phyloP scores from a whole-genome alignment of 2,329 filamentous ascomycete genomes.

The Chaetomium sp. region DNA sequence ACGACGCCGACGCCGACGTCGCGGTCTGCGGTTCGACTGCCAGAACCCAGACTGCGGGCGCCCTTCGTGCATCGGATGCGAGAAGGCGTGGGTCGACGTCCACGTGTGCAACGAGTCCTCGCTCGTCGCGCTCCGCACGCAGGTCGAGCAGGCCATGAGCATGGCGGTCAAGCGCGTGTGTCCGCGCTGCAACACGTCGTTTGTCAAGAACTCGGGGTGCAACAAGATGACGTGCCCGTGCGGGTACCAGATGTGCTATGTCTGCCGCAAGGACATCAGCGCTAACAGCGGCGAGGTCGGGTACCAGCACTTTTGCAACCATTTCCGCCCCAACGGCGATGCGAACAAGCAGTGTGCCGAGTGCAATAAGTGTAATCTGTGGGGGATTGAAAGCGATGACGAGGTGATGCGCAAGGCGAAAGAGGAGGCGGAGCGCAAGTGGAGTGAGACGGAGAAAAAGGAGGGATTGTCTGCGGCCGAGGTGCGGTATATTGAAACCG shows the following conservation, averaged over 20 bases:
- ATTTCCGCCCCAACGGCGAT: conserved; percentile 79
- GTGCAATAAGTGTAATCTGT: conserved; percentile 75
- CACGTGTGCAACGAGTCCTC: conserved; percentile 86
- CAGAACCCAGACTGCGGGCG: conserved; percentile 61
- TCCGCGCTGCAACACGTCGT: conserved; percentile 81
- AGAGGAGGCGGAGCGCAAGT: conserved; percentile 63
- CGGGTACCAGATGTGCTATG: conserved; percentile 97
- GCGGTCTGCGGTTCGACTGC: conserved; percentile 73
- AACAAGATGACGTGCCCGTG: conserved; percentile 96
- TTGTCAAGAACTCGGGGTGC: conserved; percentile 89
- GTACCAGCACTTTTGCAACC: conserved; percentile 92
- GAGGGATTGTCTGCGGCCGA: conserved; percentile 47
- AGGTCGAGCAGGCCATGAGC: conserved; percentile 89
- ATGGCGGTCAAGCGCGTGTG: conserved; percentile 93
- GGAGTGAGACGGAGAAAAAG: conserved; percentile 58
- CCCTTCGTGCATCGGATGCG: conserved; percentile 73
- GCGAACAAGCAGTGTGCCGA: conserved; percentile 58
- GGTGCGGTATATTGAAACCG: conserved; percentile 51
- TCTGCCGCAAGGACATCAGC: conserved; percentile 73
- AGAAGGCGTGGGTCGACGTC: conserved; percentile 77
- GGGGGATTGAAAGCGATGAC: conserved; percentile 69
- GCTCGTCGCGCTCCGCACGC: conserved; percentile 73
- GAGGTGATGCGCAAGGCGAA: conserved; percentile 61
- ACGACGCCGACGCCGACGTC: conserved; percentile 62
- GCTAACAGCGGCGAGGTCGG: conserved; percentile 51